Conservation (phyloP, 2,329 filamentous ascomycete genomes). For the Mycogone perniciosa region DNA sequence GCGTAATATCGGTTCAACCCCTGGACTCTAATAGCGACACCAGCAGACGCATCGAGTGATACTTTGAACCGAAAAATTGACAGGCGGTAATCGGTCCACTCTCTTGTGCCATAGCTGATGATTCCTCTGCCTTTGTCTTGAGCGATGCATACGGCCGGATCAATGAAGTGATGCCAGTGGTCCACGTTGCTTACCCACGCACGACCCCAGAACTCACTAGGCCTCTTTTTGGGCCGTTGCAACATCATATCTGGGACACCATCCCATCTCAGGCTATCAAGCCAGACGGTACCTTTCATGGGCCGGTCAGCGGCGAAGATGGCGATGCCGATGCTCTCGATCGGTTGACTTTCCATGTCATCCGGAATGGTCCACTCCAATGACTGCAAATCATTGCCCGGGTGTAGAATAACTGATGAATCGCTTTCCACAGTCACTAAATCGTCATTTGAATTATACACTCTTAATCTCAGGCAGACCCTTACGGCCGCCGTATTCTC, state of each 20-base stretch:
- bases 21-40: slow-evolving; percentile 22
- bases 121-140: slow-evolving; percentile 20
- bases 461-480: slow-evolving; percentile 4
- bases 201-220: slow-evolving; percentile 9
- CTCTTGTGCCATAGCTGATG: slow-evolving; percentile 26
- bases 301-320: not conserved
- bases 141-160: slow-evolving; percentile 4
- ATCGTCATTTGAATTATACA: slow-evolving; percentile 6
- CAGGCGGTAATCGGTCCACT: slow-evolving; percentile 25
- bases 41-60: slow-evolving; percentile 19
- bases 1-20: slow-evolving; percentile 28
- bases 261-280: slow-evolving; percentile 9
- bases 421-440: slow-evolving; percentile 1
- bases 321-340: slow-evolving; percentile 9
- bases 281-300: slow-evolving; percentile 7
- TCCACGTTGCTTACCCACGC: slow-evolving; percentile 10
- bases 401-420: not conserved
- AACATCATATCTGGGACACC: slow-evolving; percentile 12
- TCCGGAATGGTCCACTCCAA: slow-evolving; percentile 9
- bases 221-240: not conserved
- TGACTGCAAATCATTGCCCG: not conserved
- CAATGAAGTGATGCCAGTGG: not conserved
- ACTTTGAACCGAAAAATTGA: slow-evolving; percentile 18
- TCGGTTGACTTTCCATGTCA: slow-evolving; percentile 10
- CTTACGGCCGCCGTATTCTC: not conserved